These are phyloP conservation scores for Colletotrichum shisoi DNA, from an alignment of 2,329 filamentous ascomycete genomes.

Conservation along the genomic window DNA sequence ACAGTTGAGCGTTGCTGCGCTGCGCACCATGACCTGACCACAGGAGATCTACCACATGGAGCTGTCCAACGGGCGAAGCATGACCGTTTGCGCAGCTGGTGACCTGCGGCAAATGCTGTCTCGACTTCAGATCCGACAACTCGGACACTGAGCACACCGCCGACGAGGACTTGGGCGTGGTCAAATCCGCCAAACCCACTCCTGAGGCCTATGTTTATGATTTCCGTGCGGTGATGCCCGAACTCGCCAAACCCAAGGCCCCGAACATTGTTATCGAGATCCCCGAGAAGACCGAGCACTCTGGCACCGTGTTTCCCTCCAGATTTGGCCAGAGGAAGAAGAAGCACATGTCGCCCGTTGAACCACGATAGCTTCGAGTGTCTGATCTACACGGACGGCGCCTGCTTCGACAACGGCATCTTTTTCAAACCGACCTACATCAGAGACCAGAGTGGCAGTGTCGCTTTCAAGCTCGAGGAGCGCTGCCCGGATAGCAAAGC, in stretches of 20 bases:
- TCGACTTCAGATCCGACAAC: constrained; percentile 18
- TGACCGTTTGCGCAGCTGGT: constrained; percentile 18
- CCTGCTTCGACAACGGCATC: constrained; percentile 56
- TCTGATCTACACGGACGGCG: constrained; percentile 58
- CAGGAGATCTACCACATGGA: constrained; percentile 8
- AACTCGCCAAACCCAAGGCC: not conserved
- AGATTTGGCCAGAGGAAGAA: constrained; percentile 45
- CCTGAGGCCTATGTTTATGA: not conserved
- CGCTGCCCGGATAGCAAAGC: constrained; percentile 52
- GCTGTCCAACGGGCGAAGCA: constrained; percentile 21
- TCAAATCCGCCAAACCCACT: not conserved
- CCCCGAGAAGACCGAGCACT: constrained; percentile 7
- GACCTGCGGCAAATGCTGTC: constrained; percentile 23
- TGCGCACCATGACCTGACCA: not conserved
- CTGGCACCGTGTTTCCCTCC: constrained; percentile 44
- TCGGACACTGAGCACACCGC: not conserved
- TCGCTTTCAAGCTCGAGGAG: constrained; percentile 52
- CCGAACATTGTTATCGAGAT: not conserved
- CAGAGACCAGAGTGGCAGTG: constrained; percentile 34
- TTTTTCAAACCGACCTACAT: constrained; percentile 40
- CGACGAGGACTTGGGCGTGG: not conserved
- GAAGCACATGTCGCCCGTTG: constrained; percentile 38
- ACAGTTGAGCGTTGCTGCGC: not conserved
- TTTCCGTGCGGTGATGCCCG: not conserved
- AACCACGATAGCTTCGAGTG: constrained; percentile 44